Evolutionary conservation across 495 filamentous ascomycete genomes (phyloP).

Genomic region (Hypomontagnella monticulosa): DNA sequence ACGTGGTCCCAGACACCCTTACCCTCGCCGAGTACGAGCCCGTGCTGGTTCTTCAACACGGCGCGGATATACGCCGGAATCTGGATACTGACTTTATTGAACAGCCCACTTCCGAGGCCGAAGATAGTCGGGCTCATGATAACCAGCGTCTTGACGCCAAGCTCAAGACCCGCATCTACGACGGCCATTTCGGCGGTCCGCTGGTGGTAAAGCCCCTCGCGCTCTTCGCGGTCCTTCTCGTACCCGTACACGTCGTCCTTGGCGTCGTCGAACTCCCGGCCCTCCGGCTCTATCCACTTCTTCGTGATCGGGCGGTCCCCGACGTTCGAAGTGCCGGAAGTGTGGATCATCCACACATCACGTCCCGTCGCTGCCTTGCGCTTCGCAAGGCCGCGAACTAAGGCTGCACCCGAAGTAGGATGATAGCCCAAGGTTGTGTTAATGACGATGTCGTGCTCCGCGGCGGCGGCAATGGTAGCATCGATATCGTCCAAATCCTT

Average conservation of each 20-base stretch:
- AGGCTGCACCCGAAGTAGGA: constrained; percentile 42
- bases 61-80: constrained; percentile 45
- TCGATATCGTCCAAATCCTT: constrained; percentile 47
- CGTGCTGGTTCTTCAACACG: constrained; percentile 44
- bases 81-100: constrained; percentile 55
- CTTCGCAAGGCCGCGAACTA: constrained; percentile 49
- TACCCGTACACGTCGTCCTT: constrained; percentile 56
- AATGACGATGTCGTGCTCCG: constrained; percentile 55
- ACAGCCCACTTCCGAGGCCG: constrained; percentile 56
- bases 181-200: constrained; percentile 59
- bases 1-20: constrained; percentile 58
- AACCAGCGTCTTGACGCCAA: constrained; percentile 56
- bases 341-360: constrained; percentile 51
- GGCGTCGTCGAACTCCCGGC: constrained; percentile 52
- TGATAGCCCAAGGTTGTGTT: constrained; percentile 50
- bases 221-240: constrained; percentile 47
- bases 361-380: constrained; percentile 45
- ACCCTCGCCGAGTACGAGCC: constrained; percentile 51
- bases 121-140: constrained; percentile 62
- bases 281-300: constrained; percentile 45
- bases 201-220: constrained; percentile 50
- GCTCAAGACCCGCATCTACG: constrained; percentile 49
- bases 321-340: constrained; percentile 62
- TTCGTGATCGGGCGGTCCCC: constrained; percentile 54
- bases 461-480: constrained; percentile 40